These are phyloP conservation scores for Hypsizygus ulmarius DNA, from an alignment of 1,284 basidiomycete species.

Conservation along the genomic window DNA sequence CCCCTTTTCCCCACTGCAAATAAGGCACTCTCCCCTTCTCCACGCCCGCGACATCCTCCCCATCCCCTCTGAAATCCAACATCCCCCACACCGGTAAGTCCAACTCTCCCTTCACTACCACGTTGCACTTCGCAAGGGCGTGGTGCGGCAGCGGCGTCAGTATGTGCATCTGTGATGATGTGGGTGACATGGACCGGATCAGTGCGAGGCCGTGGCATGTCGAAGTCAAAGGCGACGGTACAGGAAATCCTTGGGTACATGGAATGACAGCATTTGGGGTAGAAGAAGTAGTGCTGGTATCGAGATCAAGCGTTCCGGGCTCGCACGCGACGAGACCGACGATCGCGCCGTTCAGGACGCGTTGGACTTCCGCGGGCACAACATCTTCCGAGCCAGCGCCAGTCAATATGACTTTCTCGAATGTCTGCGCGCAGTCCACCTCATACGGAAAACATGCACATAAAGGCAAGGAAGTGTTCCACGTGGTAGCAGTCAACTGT, in stretches of 20 bases:
- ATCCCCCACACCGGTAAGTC: conserved; percentile 87
- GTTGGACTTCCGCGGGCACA: conserved; percentile 57
- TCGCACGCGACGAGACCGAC: conserved; percentile 68
- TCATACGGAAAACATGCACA: conserved; percentile 68
- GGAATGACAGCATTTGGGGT: conserved; percentile 30
- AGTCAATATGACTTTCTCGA: conserved; percentile 62
- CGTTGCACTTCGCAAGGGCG: conserved; percentile 40
- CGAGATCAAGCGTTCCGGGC: conserved; percentile 36
- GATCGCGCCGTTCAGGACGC: conserved; percentile 79
- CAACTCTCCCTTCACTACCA: conserved; percentile 81
- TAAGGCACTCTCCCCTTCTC: conserved; percentile 72
- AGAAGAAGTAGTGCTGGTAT: not conserved
- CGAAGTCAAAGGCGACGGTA: conserved; percentile 56
- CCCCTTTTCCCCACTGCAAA: conserved; percentile 73
- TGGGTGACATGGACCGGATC: conserved; percentile 58
- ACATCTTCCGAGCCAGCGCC: conserved; percentile 79
- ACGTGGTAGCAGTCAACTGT: conserved; percentile 42
- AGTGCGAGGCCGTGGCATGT: conserved; percentile 70
- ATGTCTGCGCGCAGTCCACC: conserved; percentile 50
- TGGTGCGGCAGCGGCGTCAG: conserved; percentile 67
- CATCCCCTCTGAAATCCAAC: conserved; percentile 66
- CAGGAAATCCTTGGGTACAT: conserved; percentile 54
- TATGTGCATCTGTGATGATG: conserved; percentile 53
- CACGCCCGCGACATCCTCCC: conserved; percentile 47
- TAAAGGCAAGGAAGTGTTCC: conserved; percentile 73